Base-by-base conservation (phyloP, 139 green algal genomes). In the Pleodorina starrii region DNA sequence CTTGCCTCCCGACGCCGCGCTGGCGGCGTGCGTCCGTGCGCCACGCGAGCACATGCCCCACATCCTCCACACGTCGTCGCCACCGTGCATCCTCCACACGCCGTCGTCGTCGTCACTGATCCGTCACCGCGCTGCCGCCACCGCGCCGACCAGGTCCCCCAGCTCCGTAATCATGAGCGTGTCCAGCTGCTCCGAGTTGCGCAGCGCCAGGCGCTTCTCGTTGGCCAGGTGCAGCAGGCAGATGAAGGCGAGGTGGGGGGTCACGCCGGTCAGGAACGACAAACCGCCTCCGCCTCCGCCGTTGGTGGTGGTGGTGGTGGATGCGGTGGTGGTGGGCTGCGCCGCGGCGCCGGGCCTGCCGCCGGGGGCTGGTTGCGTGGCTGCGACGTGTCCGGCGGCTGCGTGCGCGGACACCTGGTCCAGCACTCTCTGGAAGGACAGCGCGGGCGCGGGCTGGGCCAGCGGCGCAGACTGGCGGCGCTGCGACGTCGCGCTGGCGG, bases 171-270 rank as follows among this genome's bases (percentile, higher is more conserved):
- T 74, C 1, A 44, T 32, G 63, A 93, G 69, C 21, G 23, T 60
- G 84, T 90, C 84, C 54, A 93, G 54, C 32, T 75, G 42, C 25
- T 89, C 91, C 0, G 75, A 38, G 59, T 89, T 93, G 71, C 29
- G 32, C 32, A 95, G 82, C 21, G 77, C 80, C 90, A 99, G 94
- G 25, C 94, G 93, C 84, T 99, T 90, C 94, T 99, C 97, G 85
- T 99, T 99, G 42, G 96, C 96, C 59, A 99, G 94, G 89, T 99
- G 98, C 91, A 99, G 95, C 87, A 98, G 72, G 93, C 98, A 99
- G 90, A 99, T 99, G 94, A 99, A 99, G 92, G 94, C 97, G 69
- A 99, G 91, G 90, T 99, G 97, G 59, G 98, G 93, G n/a, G 93
- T 98, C 29, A 99, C 69, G 89, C 98, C 96, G 27, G 92, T 91